Conservation (phyloP, 1,284 basidiomycete genomes). For the Tylopilus orsonianus region DNA sequence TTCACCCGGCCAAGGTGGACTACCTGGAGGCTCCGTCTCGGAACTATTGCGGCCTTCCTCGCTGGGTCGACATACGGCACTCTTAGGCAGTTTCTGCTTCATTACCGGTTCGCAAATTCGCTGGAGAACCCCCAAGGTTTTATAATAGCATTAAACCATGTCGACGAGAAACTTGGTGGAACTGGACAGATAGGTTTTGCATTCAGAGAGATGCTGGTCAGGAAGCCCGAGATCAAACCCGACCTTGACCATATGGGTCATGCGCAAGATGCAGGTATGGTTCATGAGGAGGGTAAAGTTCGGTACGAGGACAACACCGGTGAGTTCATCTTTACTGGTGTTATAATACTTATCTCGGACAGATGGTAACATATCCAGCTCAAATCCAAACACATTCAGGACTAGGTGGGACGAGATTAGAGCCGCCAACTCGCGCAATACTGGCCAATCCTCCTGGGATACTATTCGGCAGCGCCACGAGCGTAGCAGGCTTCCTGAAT, state of each 20-base stretch:
- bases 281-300: constrained; percentile 28
- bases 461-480: constrained; percentile 60
- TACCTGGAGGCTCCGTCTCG: constrained; percentile 25
- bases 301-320: constrained; percentile 10
- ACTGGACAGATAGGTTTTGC: constrained; percentile 27
- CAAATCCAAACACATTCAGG: constrained; percentile 23
- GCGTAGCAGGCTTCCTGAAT: constrained; percentile 32
- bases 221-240: constrained; percentile 14
- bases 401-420: constrained; percentile 68
- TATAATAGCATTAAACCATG: constrained; percentile 39
- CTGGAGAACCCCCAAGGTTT: constrained; percentile 48
- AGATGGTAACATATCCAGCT: constrained; percentile 10
- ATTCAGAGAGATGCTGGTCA: constrained; percentile 21
- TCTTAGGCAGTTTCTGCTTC: constrained; percentile 43
- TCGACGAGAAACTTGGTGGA: constrained; percentile 36
- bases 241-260: constrained; percentile 7
- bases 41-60: constrained; percentile 26
- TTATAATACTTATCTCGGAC: constrained; percentile 1
- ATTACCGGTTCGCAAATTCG: constrained; percentile 46
- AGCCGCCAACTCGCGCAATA: constrained; percentile 44
- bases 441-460: constrained; percentile 63
- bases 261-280: constrained; percentile 9
- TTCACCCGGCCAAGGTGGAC: constrained; percentile 32
- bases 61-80: constrained; percentile 33
- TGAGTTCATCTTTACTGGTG: constrained; percentile 8